These are phyloP conservation scores for Rhizophora mangle DNA, from an alignment of 345 rosid species.

Conservation along the genomic window DNA sequence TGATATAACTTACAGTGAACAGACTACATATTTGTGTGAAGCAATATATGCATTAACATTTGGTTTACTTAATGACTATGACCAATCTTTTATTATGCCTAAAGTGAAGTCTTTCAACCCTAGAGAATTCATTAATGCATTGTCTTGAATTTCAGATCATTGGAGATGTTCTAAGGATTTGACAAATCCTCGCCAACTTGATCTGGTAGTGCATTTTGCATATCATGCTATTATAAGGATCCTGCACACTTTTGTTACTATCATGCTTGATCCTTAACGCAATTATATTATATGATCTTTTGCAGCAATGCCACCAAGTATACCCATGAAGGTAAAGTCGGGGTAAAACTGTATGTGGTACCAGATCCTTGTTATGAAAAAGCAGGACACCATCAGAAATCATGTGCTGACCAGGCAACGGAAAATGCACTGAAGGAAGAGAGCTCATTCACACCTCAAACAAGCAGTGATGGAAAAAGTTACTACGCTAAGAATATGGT, in stretches of 20 bases:
- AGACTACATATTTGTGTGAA: too few relatives aligned
- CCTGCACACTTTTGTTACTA: neutral
- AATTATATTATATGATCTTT: neutral
- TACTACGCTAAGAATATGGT: constrained; percentile 42
- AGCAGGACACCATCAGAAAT: constrained; percentile 34
- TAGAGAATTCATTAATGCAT: neutral
- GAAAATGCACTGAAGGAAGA: constrained; percentile 25
- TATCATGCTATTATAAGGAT: neutral
- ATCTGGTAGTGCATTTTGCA: constrained; percentile 52
- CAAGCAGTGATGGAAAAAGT: too few relatives aligned
- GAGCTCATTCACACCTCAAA: too few relatives aligned
- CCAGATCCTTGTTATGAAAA: constrained; percentile 56
- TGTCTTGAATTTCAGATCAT: constrained; percentile 48
- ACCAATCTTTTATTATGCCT: too few relatives aligned
- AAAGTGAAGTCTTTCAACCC: neutral
- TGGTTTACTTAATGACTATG: too few relatives aligned
- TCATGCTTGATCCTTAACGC: constrained; percentile 3
- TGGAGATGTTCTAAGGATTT: constrained; percentile 92
- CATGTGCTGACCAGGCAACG: constrained; percentile 27
- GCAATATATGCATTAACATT: too few relatives aligned
- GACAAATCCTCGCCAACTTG: constrained; percentile 95
- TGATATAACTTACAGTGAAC: constrained; percentile 12
- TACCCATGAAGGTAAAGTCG: constrained; percentile 90
- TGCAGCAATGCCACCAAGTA: constrained; percentile 90
- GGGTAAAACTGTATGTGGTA: constrained; percentile 66